Evolutionary conservation across 2,329 filamentous ascomycete genomes (phyloP).

Genomic region (Aspergillus fijiensis): DNA sequence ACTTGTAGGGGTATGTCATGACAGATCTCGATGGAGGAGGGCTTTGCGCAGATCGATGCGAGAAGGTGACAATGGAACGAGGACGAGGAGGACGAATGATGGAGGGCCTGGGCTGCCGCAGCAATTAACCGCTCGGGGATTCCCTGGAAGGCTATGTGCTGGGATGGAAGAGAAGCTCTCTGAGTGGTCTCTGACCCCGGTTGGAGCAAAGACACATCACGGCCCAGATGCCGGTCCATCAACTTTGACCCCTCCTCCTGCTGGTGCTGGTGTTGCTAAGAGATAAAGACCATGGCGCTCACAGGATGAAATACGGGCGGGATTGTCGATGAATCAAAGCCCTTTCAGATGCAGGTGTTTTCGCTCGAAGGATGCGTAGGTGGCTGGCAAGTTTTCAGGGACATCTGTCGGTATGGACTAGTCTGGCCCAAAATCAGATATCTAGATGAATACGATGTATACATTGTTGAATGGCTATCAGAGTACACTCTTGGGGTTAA

Average conservation of each 20-base stretch:
- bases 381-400: neutral
- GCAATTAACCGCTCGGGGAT: constrained; percentile 6
- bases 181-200: constrained; percentile 2
- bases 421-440: neutral
- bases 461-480: too few species aligned
- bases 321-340: neutral
- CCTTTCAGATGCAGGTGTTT: neutral
- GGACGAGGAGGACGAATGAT: neutral
- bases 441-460: too few species aligned
- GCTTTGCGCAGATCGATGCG: constrained; percentile 10
- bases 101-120: constrained; percentile 1
- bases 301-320: neutral
- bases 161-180: constrained; percentile 2
- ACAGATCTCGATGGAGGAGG: constrained; percentile 18
- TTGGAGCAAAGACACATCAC: constrained; percentile 4
- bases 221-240: neutral
- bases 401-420: neutral
- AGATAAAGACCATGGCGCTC: neutral
- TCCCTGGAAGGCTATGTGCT: constrained; percentile 4
- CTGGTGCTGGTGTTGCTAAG: neutral
- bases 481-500: neutral
- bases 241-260: neutral
- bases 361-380: neutral
- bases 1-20: constrained; percentile 8
- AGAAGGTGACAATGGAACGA: neutral